Percentiles rank a stretch among this genome's conserved stretches.
Evolutionary conservation across 2,329 filamentous ascomycete species (phyloP).

Genomic region (Talaromyces amestolkiae): DNA sequence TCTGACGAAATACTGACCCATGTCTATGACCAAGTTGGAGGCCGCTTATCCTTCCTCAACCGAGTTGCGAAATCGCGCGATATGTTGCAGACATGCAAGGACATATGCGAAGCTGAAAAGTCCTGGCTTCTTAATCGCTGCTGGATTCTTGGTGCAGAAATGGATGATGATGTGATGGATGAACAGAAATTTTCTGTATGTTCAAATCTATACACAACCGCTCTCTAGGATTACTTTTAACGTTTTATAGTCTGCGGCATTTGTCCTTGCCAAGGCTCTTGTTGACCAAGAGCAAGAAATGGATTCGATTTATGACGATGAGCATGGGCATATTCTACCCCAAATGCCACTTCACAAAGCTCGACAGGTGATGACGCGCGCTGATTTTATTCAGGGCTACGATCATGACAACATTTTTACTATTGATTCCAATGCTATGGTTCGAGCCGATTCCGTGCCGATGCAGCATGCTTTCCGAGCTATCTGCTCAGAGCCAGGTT

Average conservation of each 20-base stretch:
- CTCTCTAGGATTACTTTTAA: not conserved
- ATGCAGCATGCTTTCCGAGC: slow-evolving; percentile 92
- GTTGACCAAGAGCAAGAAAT: slow-evolving; percentile 74
- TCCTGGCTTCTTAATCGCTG: slow-evolving; percentile 78
- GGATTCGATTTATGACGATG: slow-evolving; percentile 61
- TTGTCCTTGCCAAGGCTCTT: slow-evolving; percentile 86
- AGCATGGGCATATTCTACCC: slow-evolving; percentile 72
- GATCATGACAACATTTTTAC: slow-evolving; percentile 95
- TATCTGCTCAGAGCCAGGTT: slow-evolving; percentile 73
- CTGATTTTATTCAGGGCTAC: slow-evolving; percentile 89
- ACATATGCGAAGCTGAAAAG: slow-evolving; percentile 69
- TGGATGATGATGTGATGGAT: slow-evolving; percentile 98
- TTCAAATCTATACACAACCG: slow-evolving; percentile 24
- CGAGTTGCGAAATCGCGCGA: slow-evolving; percentile 81
- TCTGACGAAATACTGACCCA: slow-evolving; percentile 60
- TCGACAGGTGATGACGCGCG: slow-evolving; percentile 89
- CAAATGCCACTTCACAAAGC: slow-evolving; percentile 78
- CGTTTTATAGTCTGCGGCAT: slow-evolving; percentile 66
- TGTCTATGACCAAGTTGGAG: slow-evolving; percentile 83
- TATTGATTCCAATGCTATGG: slow-evolving; percentile 81
- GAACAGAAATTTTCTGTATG: slow-evolving; percentile 91
- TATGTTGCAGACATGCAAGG: slow-evolving; percentile 75
- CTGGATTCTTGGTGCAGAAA: slow-evolving; percentile 70
- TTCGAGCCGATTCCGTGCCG: slow-evolving; percentile 88
- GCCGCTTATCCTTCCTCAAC: slow-evolving; percentile 82